Evolutionary conservation across 352 stramenopile genomes (phyloP), one percentile per base, ranked within the genome.

Genomic region (Phytophthora meadii): DNA sequence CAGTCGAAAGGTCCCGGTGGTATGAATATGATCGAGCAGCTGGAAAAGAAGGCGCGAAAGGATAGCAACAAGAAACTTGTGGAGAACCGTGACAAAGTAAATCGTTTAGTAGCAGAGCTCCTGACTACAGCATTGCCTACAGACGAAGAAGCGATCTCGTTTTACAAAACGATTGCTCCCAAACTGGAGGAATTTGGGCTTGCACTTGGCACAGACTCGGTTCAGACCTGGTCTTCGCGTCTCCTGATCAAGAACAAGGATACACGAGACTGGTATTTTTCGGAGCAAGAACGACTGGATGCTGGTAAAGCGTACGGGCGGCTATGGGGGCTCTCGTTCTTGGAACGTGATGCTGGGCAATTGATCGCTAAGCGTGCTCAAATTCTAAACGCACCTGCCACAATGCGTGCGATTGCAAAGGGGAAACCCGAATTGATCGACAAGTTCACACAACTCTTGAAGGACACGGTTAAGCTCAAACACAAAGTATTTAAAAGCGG

Each of bases 231-330:
- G 88, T 96, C 88, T 4, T 87, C 84, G 11, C 72, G 86, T 65
- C 58, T 96, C 39, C 66, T 94, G 8, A 94, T 96, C 63, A 96
- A 94, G 65, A 94, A 94, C 67, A 94, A 94, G 65, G 87, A 96
- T 10, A 93, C 88, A 2, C 74, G 85, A 10, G 85, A 94, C 48
- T 95, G 87, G 87, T 95, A 94, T 42, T 96, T 89, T 32, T 81
- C 68, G 6, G 87, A 96, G 44, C 72, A 92, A 49, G 84, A 96
- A 61, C 81, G 88, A 5, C 55, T 94, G 24, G 81, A 93, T 56
- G 87, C 88, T 15, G 85, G 83, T 39, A 84, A 87, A 30, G 85
- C 88, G 3, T 96, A 96, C 54, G 75, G 70, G 12, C 85, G 82
- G 0, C 65, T 95, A 3, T 95, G 88, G 88, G 86, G 71, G 11